Conservation (phyloP, 805 yeast species). For the Spathaspora girioi region DNA sequence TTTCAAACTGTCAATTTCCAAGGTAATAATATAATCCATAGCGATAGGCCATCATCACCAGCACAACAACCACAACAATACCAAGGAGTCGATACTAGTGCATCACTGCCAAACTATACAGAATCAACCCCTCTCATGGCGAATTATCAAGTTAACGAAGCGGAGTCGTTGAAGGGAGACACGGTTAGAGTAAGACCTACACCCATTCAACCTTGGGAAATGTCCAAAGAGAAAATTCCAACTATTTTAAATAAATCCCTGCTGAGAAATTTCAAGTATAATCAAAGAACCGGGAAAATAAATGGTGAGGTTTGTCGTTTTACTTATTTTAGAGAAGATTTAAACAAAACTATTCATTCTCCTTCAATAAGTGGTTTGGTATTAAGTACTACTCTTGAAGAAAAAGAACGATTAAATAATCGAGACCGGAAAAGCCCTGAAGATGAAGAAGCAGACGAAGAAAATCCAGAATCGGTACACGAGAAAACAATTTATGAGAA, state of each 20-base stretch:
- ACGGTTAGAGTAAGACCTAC: conserved; percentile 65
- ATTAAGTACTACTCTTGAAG: conserved; percentile 16
- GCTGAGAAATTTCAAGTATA: conserved; percentile 1
- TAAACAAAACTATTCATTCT: conserved; percentile 86
- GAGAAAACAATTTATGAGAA: conserved; percentile 8
- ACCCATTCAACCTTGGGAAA: conserved; percentile 72
- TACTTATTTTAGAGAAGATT: conserved; percentile 88
- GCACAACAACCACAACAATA: neutral
- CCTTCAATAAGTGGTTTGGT: conserved; percentile 77
- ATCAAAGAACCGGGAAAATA: conserved; percentile 8
- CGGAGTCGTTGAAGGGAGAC: conserved; percentile 39
- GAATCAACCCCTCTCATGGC: conserved; percentile 29
- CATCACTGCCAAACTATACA: conserved; percentile 12
- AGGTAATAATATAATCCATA: conserved; percentile 4
- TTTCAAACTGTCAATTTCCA: conserved; percentile 6
- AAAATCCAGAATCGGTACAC: neutral
- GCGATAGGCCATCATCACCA: neutral
- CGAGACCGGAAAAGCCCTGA: neutral
- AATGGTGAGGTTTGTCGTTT: conserved; percentile 50
- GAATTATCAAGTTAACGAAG: conserved; percentile 29
- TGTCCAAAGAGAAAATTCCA: conserved; percentile 22
- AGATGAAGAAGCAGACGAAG: conserved; percentile 7
- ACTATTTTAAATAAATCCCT: conserved; percentile 21
- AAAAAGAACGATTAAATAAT: conserved; percentile 2
- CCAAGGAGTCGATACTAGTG: too few relatives aligned